phyloP scores from a whole-genome alignment of 108 stramenopile genomes.

The Stephanodiscus minutulus region DNA sequence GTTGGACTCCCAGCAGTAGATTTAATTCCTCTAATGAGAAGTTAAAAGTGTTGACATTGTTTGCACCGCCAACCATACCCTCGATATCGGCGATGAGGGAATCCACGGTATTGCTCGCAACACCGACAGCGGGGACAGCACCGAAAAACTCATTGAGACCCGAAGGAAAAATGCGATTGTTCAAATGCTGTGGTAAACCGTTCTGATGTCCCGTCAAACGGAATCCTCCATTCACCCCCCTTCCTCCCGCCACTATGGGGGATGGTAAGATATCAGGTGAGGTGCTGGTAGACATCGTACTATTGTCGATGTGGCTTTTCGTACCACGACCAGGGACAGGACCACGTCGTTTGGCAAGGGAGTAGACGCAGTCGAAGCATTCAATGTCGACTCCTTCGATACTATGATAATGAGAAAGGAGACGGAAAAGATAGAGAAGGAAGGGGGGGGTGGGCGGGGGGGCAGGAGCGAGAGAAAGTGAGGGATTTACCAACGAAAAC shows the following conservation, averaged over 20 bases:
- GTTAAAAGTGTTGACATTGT: not conserved
- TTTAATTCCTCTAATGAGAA: constrained; percentile 28
- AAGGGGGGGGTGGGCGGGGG: not conserved
- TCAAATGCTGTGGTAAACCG: too few relatives aligned
- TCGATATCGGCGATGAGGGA: too few relatives aligned
- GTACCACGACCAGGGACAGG: constrained; percentile 71
- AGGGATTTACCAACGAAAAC: too few relatives aligned
- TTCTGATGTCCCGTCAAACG: too few relatives aligned
- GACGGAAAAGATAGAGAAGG: not conserved
- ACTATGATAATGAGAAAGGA: constrained; percentile 10
- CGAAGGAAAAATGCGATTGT: too few relatives aligned
- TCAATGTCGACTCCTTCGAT: constrained; percentile 66
- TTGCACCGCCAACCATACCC: too few relatives aligned
- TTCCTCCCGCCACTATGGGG: not conserved
- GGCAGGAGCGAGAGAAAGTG: not conserved
- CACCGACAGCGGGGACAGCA: too few relatives aligned
- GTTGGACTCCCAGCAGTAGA: constrained; percentile 36
- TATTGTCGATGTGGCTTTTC: not conserved
- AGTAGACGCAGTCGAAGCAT: constrained; percentile 75
- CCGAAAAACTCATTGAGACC: too few relatives aligned
- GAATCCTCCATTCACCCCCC: not conserved
- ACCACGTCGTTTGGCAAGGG: constrained; percentile 84
- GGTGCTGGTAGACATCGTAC: too few relatives aligned
- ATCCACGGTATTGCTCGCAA: too few relatives aligned
- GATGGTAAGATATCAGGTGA: not conserved